Evolutionary conservation across 768 basidiomycete species (phyloP), one percentile per base, ranked within the genome.

Genomic region (Paxillus involutus): DNA sequence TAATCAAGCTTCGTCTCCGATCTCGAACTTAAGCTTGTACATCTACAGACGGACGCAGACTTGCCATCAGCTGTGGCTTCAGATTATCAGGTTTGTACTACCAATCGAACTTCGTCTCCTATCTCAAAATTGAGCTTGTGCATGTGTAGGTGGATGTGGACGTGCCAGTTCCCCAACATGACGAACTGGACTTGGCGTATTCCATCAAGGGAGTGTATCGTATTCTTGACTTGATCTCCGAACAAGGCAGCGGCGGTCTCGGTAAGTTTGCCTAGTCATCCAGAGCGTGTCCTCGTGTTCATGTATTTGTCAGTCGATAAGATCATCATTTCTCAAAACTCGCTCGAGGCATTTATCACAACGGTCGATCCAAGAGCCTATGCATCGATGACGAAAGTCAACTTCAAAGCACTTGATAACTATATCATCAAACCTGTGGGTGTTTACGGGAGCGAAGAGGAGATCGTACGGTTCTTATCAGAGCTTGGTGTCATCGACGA

Each of bases 311-410:
- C 55, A 83, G 84, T 84, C 37, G 82, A 84, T 59, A 86, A 86
- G 61, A 77, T 86, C 32, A 79, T 86, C 64, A 86, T 86, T 29
- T 71, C 73, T 2, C 81, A 83, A 62, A 67, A 75, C 3, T 77
- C 80, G 3, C 67, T 86, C 13, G 68, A 70, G 53, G 56, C 68
- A 3, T 77, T 85, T 47, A 75, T 82, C 59, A 80, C 84, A 48
- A 62, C 61, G n/a, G 44, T 84, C 7, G 71, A 60, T 39, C 80
- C 84, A 0, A 77, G 80, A 1, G 77, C 85, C 5, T 85, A 83
- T 59, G 55, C 59, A 1, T 80, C 80, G 0, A 69, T 84, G 47
- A 83, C 80, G 3, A 80, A 75, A 55, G 79, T 86, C 53, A 74
- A 85, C 56, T 86, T 86, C 64, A 74, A 74, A 42, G 63, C 67